Percentiles rank a stretch among this genome's conserved stretches.
Evolutionary conservation across 805 yeast species (phyloP).

Genomic region (Dipodascus albidus): DNA sequence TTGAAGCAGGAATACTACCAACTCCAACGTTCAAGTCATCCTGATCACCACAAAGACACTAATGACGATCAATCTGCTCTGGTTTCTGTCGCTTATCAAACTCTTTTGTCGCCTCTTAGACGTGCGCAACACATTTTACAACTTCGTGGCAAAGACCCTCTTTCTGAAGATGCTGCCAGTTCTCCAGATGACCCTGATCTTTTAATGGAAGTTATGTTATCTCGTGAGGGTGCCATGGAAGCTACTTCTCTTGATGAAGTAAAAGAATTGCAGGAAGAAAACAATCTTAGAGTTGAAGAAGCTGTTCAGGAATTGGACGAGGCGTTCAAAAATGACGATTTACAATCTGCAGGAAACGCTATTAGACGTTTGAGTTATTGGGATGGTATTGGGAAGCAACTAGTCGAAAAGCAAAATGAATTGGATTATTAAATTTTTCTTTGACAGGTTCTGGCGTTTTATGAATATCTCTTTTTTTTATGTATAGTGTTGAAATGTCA

Average conservation of each 20-base stretch:
- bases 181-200: slow-evolving; percentile 36
- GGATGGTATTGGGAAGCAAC: slow-evolving; percentile 62
- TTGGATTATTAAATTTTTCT: background rate
- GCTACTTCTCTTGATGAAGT: slow-evolving; percentile 51
- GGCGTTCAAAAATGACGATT: slow-evolving; percentile 37
- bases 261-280: slow-evolving; percentile 38
- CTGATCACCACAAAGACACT: slow-evolving; percentile 42
- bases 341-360: slow-evolving; percentile 48
- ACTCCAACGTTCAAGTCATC: slow-evolving; percentile 69
- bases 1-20: slow-evolving; percentile 65
- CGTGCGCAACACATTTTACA: slow-evolving; percentile 54
- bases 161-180: slow-evolving; percentile 27
- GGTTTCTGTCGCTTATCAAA: slow-evolving; percentile 68
- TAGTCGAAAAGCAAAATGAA: slow-evolving; percentile 32
- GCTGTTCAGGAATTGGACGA: slow-evolving; percentile 35
- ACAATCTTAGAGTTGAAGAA: slow-evolving; percentile 40
- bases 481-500: no score
- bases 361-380: slow-evolving; percentile 74
- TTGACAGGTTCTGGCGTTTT: no score
- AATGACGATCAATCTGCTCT: slow-evolving; percentile 32
- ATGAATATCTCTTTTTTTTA: no score
- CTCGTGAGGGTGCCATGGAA: slow-evolving; percentile 72
- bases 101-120: slow-evolving; percentile 54
- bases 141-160: slow-evolving; percentile 42
- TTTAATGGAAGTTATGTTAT: slow-evolving; percentile 68